Evolutionary conservation across 2,329 filamentous ascomycete genomes (phyloP).

Genomic region (Botrytis sinoallii): DNA sequence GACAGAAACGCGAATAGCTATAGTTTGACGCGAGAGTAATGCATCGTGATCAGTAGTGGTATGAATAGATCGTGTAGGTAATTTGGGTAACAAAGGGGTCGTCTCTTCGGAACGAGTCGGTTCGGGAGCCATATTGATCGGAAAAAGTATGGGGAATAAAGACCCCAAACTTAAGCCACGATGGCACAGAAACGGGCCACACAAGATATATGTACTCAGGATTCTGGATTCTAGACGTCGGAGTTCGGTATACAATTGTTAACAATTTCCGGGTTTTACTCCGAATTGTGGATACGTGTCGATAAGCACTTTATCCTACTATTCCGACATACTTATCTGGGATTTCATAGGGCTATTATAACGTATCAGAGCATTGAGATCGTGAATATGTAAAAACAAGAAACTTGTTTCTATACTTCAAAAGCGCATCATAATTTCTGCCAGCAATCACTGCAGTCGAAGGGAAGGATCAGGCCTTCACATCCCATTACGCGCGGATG

Average conservation of each 20-base stretch:
- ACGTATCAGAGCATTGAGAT: background rate
- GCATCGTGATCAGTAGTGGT: background rate
- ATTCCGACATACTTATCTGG: background rate
- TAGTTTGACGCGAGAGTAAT: background rate
- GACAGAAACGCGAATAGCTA: slow-evolving; percentile 7
- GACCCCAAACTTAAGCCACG: background rate
- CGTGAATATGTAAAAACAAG: background rate
- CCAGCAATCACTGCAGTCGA: background rate
- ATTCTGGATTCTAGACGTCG: background rate
- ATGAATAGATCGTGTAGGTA: background rate
- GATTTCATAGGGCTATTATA: background rate
- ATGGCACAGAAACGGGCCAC: background rate
- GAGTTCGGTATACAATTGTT: background rate
- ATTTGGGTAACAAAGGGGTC: background rate
- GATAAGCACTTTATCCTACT: slow-evolving; percentile 1
- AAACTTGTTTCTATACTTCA: background rate
- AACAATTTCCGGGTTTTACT: background rate
- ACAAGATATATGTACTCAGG: background rate
- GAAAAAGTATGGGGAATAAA: background rate
- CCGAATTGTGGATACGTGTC: background rate
- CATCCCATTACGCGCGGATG: background rate
- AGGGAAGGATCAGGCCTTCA: background rate
- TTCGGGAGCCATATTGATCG: background rate
- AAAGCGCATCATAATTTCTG: background rate
- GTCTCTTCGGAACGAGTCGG: background rate